A percentile compares a stretch with the other conserved stretches of the same genome.
Evolutionary conservation across 2,329 filamentous ascomycete species (phyloP).

Genomic region (Dendrostoma leiphaemia): DNA sequence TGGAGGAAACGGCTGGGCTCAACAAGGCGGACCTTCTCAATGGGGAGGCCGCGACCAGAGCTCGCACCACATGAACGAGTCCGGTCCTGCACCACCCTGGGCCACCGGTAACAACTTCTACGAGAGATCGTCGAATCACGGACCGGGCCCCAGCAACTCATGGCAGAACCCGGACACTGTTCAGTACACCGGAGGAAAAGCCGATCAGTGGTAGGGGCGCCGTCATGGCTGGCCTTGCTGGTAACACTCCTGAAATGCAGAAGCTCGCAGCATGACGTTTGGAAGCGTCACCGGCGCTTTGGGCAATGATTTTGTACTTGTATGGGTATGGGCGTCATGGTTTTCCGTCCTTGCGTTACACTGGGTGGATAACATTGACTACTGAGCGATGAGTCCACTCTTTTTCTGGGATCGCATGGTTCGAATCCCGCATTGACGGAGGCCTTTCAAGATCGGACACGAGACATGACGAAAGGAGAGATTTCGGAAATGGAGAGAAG

Average conservation of each 20-base stretch:
- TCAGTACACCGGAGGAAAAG: conserved; percentile 8
- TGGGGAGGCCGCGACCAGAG: not conserved
- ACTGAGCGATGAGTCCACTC: not conserved
- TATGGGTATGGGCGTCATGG: not conserved
- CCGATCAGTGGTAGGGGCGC: conserved; percentile 11
- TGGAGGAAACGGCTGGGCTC: not conserved
- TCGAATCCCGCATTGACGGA: no score
- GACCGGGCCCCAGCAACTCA: not conserved
- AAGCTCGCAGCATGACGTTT: not conserved
- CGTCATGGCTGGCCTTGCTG: conserved; percentile 1
- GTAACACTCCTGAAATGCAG: not conserved
- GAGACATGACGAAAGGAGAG: not conserved
- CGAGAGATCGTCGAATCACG: conserved; percentile 9
- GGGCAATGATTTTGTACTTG: not conserved
- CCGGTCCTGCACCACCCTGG: not conserved
- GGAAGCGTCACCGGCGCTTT: not conserved
- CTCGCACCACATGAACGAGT: not conserved
- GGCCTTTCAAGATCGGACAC: no score
- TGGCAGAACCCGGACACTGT: not conserved
- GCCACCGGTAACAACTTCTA: not conserved
- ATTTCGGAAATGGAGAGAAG: no score
- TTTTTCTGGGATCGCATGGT: not conserved
- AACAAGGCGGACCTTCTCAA: not conserved
- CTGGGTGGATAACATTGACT: not conserved
- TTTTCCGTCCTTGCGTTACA: not conserved